Evolutionary conservation across 2,329 filamentous ascomycete genomes (phyloP).

Genomic region (Rhynchosporium secalis): DNA sequence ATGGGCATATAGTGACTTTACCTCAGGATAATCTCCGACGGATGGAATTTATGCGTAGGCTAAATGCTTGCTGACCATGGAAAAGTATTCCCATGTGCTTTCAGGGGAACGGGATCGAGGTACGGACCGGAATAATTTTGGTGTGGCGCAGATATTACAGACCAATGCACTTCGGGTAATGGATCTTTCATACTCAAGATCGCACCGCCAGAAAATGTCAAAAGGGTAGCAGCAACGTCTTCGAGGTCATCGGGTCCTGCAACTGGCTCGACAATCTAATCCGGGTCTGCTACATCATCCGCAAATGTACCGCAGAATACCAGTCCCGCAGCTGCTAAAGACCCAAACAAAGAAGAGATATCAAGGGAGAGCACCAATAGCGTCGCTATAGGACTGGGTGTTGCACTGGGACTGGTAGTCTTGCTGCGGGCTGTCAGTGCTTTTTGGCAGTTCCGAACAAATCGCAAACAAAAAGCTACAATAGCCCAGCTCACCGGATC

Average conservation of each 20-base stretch:
- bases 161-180: slow-evolving; percentile 5
- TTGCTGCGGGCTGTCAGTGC: background rate
- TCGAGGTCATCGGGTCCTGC: background rate
- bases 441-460: background rate
- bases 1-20: slow-evolving; percentile 16
- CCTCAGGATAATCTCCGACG: background rate
- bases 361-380: background rate
- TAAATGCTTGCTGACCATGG: slow-evolving; percentile 1
- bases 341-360: background rate
- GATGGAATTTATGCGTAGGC: background rate
- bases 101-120: slow-evolving; percentile 5
- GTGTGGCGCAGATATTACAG: slow-evolving; percentile 11
- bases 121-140: slow-evolving; percentile 10
- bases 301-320: background rate
- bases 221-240: background rate
- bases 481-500: background rate
- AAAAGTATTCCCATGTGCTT: slow-evolving; percentile 14
- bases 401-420: background rate
- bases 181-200: slow-evolving; percentile 13
- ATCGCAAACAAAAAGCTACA: background rate
- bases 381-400: background rate
- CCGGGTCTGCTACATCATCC: background rate
- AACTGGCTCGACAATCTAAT: background rate
- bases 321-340: background rate
- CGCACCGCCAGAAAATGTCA: background rate